These are phyloP conservation scores for Copromyces sp. DNA, from an alignment of 495 filamentous ascomycete genomes.

Conservation along the genomic window DNA sequence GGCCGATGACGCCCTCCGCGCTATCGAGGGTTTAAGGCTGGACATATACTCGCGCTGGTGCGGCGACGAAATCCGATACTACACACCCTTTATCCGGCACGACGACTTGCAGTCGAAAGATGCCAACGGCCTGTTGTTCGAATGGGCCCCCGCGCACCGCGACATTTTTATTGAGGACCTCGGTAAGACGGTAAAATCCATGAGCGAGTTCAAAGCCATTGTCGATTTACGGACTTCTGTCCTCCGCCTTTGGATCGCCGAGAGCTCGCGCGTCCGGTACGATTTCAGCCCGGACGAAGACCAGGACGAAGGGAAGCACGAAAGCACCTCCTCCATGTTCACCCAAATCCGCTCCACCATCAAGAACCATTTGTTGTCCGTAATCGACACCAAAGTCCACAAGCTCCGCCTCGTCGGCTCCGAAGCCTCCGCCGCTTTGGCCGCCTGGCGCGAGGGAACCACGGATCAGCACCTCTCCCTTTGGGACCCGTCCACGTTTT, in stretches of 20 bases:
- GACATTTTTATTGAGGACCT: conserved; percentile 51
- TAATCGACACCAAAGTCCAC: conserved; percentile 49
- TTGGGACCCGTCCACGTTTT: conserved; percentile 49
- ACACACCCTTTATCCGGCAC: conserved; percentile 82
- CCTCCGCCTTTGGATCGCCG: conserved; percentile 62
- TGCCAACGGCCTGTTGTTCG: conserved; percentile 52
- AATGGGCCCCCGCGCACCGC: conserved; percentile 68
- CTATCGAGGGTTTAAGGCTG: conserved; percentile 62
- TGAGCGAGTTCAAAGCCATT: conserved; percentile 54
- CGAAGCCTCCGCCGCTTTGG: conserved; percentile 41
- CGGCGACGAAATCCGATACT: conserved; percentile 70
- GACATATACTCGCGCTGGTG: conserved; percentile 77
- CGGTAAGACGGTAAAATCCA: conserved; percentile 41
- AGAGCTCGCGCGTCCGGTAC: conserved; percentile 35
- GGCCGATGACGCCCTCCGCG: conserved; percentile 53
- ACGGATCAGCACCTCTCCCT: conserved; percentile 40
- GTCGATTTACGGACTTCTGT: conserved; percentile 59
- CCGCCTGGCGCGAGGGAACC: conserved; percentile 41
- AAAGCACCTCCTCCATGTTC: conserved; percentile 44
- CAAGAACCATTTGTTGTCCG: conserved; percentile 48
- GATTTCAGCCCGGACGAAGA: conserved; percentile 38
- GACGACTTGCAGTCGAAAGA: conserved; percentile 62
- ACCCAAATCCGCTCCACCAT: conserved; percentile 58
- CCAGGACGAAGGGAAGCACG: not conserved
- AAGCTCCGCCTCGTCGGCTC: conserved; percentile 49